Evolutionary conservation across 2,329 filamentous ascomycete genomes (phyloP), one percentile per base, ranked within the genome.

Genomic region (Fusarium beomiforme): DNA sequence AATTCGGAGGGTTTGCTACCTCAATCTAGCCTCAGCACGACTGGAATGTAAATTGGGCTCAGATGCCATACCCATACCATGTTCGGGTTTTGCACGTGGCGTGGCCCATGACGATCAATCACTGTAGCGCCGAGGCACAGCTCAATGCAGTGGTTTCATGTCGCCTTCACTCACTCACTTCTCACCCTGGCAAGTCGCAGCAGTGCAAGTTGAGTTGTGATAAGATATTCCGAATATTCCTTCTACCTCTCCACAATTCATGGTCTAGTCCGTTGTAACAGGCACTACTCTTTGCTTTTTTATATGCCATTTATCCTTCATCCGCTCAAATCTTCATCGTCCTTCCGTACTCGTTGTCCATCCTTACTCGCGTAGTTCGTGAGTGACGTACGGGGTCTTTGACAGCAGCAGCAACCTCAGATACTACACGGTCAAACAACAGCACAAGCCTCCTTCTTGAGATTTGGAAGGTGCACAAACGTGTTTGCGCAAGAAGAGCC

Each of bases 11-110:
- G 11, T 43, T 44, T 49, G 23, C 14, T 26, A 23, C 19, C 12
- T 56, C 21, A 23, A 31, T 34, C 16, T 59, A 37, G 9, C 29
- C 13, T 9, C 13, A 39, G 10, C n/a, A 10, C 56, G 43, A 33
- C 57, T 67, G 65, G 51, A 59, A 70, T 70, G 64, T 26, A 37
- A 51, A 37, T 24, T 29, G 42, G n/a, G 29, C 29, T 29, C 29
- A 29, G n/a, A 29, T 29, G 29, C 29, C 29, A 29, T 29, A 29
- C 29, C 49, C 51, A 53, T 43, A 46, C 26, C 55, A 43, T 65
- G 37, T 59, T 65, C 54, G 37, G 64, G 42, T 41, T 62, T 44
- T 44, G 47, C 64, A 59, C 65, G 59, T 69, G 64, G 59, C 65
- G 46, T 31, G 61, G 42, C 26, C 29, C 23, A 41, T 29, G 33